These are phyloP conservation scores for Ascochyta rabiei DNA, from an alignment of 2,329 filamentous ascomycete species.

Conservation along the genomic window DNA sequence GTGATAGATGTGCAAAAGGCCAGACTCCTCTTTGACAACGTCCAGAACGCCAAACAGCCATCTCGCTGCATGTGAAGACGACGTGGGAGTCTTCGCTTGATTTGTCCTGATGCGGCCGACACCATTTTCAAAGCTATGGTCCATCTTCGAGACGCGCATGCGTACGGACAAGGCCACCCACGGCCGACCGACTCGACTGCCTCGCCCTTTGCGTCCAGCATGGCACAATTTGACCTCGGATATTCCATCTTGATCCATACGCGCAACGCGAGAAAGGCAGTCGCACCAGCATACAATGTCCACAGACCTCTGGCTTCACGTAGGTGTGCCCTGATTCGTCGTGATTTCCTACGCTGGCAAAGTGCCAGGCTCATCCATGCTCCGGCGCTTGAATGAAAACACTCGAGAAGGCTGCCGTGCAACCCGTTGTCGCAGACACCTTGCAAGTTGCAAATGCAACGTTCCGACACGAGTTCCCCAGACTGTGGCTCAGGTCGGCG, in stretches of 20 bases:
- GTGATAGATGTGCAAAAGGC: neutral
- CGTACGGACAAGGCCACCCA: constrained; percentile 10
- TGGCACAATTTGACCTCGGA: neutral
- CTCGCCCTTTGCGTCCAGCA: neutral
- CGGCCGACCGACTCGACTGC: constrained; percentile 9
- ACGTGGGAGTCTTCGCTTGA: constrained; percentile 1
- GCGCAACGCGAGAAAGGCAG: constrained; percentile 43
- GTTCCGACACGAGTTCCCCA: constrained; percentile 21
- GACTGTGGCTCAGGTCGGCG: constrained; percentile 36
- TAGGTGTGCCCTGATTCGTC: constrained; percentile 30
- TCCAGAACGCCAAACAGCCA: neutral
- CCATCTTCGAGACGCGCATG: constrained; percentile 1
- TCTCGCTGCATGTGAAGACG: neutral
- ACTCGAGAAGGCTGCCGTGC: constrained; percentile 14
- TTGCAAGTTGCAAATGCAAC: constrained; percentile 16
- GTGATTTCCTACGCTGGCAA: constrained; percentile 19
- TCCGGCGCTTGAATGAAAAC: constrained; percentile 5
- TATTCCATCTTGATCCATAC: constrained; percentile 46
- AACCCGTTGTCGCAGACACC: constrained; percentile 13
- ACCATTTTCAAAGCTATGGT: neutral
- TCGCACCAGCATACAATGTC: constrained; percentile 48
- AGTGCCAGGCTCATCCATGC: neutral
- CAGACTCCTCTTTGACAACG: neutral
- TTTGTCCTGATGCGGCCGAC: constrained; percentile 7
- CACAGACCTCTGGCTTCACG: constrained; percentile 48